Conservation (phyloP, 306 rosid species). For the Corylus americana region DNA sequence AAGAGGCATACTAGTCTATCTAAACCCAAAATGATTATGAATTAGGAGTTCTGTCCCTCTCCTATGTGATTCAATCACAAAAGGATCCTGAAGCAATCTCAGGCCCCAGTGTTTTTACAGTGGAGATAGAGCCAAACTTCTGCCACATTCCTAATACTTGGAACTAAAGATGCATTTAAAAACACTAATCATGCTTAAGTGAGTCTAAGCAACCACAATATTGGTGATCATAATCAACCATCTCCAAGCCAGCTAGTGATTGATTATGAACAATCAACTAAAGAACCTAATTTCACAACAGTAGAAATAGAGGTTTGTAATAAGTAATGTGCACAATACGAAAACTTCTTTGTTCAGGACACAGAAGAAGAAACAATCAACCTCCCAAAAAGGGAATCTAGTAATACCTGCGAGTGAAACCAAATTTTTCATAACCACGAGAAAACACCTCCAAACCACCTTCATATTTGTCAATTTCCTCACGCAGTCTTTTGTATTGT, state of each 20-base stretch:
- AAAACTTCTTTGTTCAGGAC: neutral
- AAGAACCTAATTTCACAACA: neutral
- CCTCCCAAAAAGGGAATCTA: conserved; percentile 9
- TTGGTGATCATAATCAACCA: neutral
- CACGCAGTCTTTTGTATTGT: conserved; percentile 71
- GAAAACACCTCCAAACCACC: conserved; percentile 96
- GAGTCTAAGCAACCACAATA: neutral
- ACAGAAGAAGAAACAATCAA: conserved; percentile 1
- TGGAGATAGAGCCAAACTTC: neutral
- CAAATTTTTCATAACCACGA: conserved; percentile 91
- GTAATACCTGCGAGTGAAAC: conserved; percentile 82
- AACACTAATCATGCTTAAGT: neutral
- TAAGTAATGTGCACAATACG: neutral
- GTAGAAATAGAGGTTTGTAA: neutral
- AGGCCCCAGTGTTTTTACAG: neutral
- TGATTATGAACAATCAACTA: neutral
- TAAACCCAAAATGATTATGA: neutral
- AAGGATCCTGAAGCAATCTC: neutral
- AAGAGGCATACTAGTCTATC: neutral
- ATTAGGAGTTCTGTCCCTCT: neutral
- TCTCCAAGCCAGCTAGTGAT: neutral
- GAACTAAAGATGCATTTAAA: neutral
- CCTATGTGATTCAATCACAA: neutral
- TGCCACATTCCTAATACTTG: neutral
- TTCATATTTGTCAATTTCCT: conserved; percentile 79